Percentiles rank a stretch among this genome's conserved stretches.
Conservation (phyloP, 225 moss, liverwort and hornwort species). For the Pleurozium schreberi region DNA sequence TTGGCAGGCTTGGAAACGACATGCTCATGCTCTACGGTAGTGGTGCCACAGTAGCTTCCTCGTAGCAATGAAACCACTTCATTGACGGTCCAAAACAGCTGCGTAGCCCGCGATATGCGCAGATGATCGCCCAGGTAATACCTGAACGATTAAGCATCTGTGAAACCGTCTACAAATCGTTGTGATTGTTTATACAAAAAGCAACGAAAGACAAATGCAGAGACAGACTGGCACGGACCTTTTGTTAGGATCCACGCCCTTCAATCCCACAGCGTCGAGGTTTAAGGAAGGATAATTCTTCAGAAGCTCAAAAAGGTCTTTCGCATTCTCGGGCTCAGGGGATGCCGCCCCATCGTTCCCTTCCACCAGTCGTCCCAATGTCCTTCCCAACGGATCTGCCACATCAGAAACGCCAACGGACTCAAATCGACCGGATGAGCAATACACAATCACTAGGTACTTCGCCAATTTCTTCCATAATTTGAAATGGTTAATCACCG, state of each 20-base stretch:
- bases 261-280: slow-evolving; percentile 45
- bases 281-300: slow-evolving; percentile 44
- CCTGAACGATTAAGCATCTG: background rate
- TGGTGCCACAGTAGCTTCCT: slow-evolving; percentile 45
- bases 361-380: slow-evolving; percentile 41
- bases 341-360: slow-evolving; percentile 21
- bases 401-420: background rate
- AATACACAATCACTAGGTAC: background rate
- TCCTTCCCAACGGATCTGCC: slow-evolving; percentile 42
- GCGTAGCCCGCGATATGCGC: slow-evolving; percentile 40
- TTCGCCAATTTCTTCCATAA: background rate
- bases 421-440: background rate
- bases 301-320: slow-evolving; percentile 36
- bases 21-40: slow-evolving; percentile 48
- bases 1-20: slow-evolving; percentile 41
- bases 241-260: slow-evolving; percentile 45
- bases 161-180: background rate
- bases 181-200: background rate
- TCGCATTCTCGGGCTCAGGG: slow-evolving; percentile 42
- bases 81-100: slow-evolving; percentile 54
- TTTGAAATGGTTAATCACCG: background rate
- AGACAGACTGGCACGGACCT: slow-evolving; percentile 3
- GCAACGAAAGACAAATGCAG: background rate
- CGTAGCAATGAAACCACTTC: slow-evolving; percentile 44
- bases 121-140: slow-evolving; percentile 44